These are phyloP conservation scores for Endothia cerciana DNA, from an alignment of 2,329 filamentous ascomycete species.

Conservation along the genomic window DNA sequence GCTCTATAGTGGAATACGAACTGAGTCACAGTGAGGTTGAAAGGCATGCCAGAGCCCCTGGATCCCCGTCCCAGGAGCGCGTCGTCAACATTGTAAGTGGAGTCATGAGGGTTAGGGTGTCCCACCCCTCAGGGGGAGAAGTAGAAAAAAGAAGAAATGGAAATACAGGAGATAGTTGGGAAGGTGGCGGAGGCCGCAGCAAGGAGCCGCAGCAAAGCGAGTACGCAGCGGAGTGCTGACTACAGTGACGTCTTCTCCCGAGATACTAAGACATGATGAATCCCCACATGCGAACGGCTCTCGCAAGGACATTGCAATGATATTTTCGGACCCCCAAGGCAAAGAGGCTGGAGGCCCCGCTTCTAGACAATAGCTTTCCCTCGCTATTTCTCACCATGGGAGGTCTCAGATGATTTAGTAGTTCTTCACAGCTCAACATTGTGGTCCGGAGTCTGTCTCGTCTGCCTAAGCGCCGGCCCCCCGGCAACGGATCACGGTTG, in stretches of 20 bases:
- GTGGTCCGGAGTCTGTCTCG: background rate
- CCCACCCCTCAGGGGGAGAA: background rate
- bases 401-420: background rate
- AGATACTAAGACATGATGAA: background rate
- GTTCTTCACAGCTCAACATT: background rate
- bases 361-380: background rate
- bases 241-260: background rate
- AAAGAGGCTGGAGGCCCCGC: background rate
- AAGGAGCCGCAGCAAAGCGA: background rate
- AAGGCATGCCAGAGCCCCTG: background rate
- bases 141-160: background rate
- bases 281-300: background rate
- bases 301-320: background rate
- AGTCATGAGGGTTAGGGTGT: conserved; percentile 11
- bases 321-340: background rate
- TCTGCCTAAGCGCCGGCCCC: conserved; percentile 9
- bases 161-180: background rate
- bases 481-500: background rate
- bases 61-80: background rate
- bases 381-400: background rate
- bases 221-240: background rate
- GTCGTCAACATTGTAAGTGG: conserved; percentile 11
- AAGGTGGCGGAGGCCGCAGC: background rate
- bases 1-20: background rate
- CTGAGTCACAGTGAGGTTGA: background rate